phyloP scores from a whole-genome alignment of 352 stramenopile species.

The Hyaloperonospora brassicae region DNA sequence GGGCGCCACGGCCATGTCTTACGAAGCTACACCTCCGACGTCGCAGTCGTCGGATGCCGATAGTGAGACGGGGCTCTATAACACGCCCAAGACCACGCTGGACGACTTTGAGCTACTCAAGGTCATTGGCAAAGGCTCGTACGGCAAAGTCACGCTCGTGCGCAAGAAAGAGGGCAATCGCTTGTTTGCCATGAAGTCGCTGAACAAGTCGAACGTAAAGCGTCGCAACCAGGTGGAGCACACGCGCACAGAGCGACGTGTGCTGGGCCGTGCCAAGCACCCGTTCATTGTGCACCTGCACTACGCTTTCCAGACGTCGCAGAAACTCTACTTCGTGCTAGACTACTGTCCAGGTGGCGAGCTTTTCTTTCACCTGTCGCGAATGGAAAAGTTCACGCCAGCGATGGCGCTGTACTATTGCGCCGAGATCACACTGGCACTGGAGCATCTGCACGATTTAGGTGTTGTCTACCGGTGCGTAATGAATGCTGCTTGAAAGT shows the following conservation, averaged over 20 bases:
- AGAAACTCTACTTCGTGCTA: conserved; percentile 89
- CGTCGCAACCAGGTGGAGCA: conserved; percentile 97
- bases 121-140: conserved; percentile 88
- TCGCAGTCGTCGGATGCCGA: conserved; percentile 25
- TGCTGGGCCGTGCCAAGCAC: conserved; percentile 84
- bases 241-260: conserved; percentile 93
- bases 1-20: conserved; percentile 23
- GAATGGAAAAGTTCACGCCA: conserved; percentile 85
- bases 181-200: conserved; percentile 82
- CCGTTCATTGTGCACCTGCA: conserved; percentile 87
- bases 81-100: conserved; percentile 83
- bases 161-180: conserved; percentile 71
- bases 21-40: conserved; percentile 32
- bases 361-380: conserved; percentile 86
- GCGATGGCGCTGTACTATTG: conserved; percentile 87
- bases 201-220: conserved; percentile 89
- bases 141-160: conserved; percentile 88
- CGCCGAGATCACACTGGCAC: conserved; percentile 84
- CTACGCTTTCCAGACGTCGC: conserved; percentile 87
- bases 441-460: conserved; percentile 84
- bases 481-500: not conserved
- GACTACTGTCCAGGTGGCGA: conserved; percentile 89
- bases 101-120: conserved; percentile 91
- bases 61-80: conserved; percentile 55
- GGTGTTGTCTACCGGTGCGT: conserved; percentile 81